A percentile compares a stretch with the other conserved stretches of the same genome.
These are phyloP conservation scores for Poronia punctata DNA, from an alignment of 495 filamentous ascomycete genomes.

Conservation along the genomic window DNA sequence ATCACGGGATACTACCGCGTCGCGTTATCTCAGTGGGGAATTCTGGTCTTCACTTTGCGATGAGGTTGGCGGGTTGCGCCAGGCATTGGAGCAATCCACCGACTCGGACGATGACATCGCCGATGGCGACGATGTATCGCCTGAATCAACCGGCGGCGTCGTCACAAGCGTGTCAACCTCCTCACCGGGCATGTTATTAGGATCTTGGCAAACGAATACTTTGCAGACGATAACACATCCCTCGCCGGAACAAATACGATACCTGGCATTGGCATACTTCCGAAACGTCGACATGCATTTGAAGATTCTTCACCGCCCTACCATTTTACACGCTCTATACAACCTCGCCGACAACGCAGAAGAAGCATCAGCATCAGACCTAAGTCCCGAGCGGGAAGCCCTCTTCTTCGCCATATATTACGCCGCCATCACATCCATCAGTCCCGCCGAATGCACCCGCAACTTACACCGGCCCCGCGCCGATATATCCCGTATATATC, in stretches of 20 bases:
- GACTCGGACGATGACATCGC: constrained; percentile 44
- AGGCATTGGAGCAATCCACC: constrained; percentile 32
- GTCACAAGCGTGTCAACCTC: constrained; percentile 49
- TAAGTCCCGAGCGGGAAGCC: constrained; percentile 35
- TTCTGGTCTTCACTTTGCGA: constrained; percentile 72
- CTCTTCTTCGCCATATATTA: constrained; percentile 59
- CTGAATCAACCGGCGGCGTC: constrained; percentile 32
- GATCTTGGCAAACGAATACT: constrained; percentile 29
- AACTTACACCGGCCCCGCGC: constrained; percentile 40
- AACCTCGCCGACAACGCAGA: constrained; percentile 34
- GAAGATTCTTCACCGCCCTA: constrained; percentile 45
- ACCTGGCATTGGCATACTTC: constrained; percentile 47
- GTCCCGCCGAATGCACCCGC: constrained; percentile 30
- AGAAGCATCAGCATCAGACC: constrained; percentile 8
- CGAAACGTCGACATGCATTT: constrained; percentile 51
- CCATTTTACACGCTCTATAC: constrained; percentile 30
- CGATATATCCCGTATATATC: constrained; percentile 47
- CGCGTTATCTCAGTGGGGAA: constrained; percentile 65
- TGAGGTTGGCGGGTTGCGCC: constrained; percentile 48
- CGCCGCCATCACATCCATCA: constrained; percentile 49
- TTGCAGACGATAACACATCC: constrained; percentile 26
- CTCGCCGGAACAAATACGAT: constrained; percentile 56
- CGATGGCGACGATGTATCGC: constrained; percentile 27
- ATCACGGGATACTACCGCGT: constrained; percentile 18
- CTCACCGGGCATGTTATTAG: constrained; percentile 43